Percentiles rank a stretch among this genome's conserved stretches.
Conservation (phyloP, 2,329 filamentous ascomycete species). For the Aspergillus aculeatinus region DNA sequence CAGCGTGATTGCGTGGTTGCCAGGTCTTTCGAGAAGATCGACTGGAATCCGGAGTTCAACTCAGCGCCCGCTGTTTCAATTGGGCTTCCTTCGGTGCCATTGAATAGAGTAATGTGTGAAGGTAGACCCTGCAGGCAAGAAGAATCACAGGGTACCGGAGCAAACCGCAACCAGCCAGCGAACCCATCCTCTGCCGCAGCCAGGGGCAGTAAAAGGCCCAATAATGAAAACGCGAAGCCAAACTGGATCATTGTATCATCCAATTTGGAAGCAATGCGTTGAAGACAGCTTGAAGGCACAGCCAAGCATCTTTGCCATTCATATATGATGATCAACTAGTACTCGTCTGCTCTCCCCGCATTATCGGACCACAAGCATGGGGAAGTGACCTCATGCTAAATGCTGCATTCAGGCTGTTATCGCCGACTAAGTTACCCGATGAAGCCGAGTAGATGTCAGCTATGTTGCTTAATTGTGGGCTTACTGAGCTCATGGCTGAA, state of each 20-base stretch:
- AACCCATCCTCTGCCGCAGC: slow-evolving; percentile 59
- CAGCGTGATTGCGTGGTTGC: slow-evolving; percentile 30
- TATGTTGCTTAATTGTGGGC: background rate
- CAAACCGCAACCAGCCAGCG: slow-evolving; percentile 65
- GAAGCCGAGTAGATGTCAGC: background rate
- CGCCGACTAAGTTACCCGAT: background rate
- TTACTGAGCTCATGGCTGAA: background rate
- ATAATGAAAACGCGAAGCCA: background rate
- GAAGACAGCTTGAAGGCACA: background rate
- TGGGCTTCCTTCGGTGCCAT: slow-evolving; percentile 55
- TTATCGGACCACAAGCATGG: background rate
- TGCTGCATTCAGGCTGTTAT: slow-evolving; percentile 12
- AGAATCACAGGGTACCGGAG: slow-evolving; percentile 47
- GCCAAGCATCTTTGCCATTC: background rate
- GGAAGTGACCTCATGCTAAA: slow-evolving; percentile 10
- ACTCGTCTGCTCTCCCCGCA: background rate
- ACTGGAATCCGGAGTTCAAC: slow-evolving; percentile 56
- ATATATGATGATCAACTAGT: background rate
- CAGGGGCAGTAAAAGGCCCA: slow-evolving; percentile 1
- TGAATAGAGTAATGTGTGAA: slow-evolving; percentile 53
- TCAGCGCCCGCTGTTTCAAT: slow-evolving; percentile 61
- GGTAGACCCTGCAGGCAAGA: slow-evolving; percentile 47
- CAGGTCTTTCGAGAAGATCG: slow-evolving; percentile 56
- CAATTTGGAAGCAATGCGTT: background rate
- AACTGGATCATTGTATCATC: background rate